phyloP scores from a whole-genome alignment of 2,329 filamentous ascomycete species.

The Calonectria crousiana region DNA sequence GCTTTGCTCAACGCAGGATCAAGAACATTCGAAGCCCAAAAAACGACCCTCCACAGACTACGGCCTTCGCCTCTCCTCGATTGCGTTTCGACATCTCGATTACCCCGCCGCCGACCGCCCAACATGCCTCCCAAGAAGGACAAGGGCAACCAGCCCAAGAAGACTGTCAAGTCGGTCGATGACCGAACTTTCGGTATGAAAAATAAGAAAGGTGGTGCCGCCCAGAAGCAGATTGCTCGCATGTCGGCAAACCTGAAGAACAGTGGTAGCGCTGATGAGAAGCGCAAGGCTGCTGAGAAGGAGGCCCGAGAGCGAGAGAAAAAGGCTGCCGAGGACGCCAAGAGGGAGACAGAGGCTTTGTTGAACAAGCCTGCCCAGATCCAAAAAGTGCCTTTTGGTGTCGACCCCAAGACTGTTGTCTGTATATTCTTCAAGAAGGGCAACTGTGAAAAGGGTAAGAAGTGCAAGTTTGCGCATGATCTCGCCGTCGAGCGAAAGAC shows the following conservation, averaged over 20 bases:
- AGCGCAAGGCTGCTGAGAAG: slow-evolving; percentile 79
- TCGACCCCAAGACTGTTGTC: slow-evolving; percentile 96
- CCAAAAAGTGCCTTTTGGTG: slow-evolving; percentile 98
- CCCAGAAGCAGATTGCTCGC: slow-evolving; percentile 91
- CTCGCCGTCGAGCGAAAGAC: slow-evolving; percentile 89
- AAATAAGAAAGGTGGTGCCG: slow-evolving; percentile 96
- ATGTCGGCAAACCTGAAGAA: slow-evolving; percentile 79
- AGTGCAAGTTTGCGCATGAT: slow-evolving; percentile 99
- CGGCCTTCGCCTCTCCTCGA: slow-evolving; percentile 18
- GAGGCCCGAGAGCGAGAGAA: slow-evolving; percentile 85
- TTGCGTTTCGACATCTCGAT: slow-evolving; percentile 31
- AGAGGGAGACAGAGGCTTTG: slow-evolving; percentile 82
- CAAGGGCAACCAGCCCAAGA: slow-evolving; percentile 65
- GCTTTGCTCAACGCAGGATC: slow-evolving; percentile 29
- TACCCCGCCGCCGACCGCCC: slow-evolving; percentile 51
- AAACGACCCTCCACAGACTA: slow-evolving; percentile 12
- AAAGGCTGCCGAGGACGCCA: slow-evolving; percentile 87
- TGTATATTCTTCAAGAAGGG: slow-evolving; percentile 99
- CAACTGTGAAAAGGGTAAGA: slow-evolving; percentile 95
- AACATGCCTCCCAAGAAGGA: slow-evolving; percentile 82
- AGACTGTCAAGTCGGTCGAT: slow-evolving; percentile 77
- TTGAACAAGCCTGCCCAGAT: slow-evolving; percentile 93
- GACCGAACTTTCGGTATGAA: slow-evolving; percentile 99
- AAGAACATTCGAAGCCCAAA: slow-evolving; percentile 4
- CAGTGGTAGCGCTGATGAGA: slow-evolving; percentile 87